Base-by-base conservation (phyloP, 345 rosid species). In the Syzygium grande region DNA sequence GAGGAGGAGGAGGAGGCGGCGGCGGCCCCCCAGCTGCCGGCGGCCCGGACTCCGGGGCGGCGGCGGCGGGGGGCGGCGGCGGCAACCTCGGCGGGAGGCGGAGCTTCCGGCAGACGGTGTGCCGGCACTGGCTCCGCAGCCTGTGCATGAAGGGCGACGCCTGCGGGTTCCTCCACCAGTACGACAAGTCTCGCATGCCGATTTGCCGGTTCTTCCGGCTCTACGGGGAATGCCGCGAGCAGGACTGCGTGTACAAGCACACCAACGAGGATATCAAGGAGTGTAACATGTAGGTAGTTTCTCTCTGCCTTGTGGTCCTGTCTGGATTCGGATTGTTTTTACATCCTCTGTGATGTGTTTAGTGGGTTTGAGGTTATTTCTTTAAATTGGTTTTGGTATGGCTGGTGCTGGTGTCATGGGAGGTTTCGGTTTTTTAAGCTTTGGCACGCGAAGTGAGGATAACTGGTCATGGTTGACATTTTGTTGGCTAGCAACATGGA, bases 81-180 rank as follows among this genome's bases (percentile, higher is more conserved):
- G 89, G 89, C 51, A 85, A 84, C 78, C 89, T 85, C 65, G 52
- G 90, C 0, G 98, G 98, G 27, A 86, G 99, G 85, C 85, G 98
- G 92, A 98, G 99, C 92, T 98, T 95, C 93, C 92, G 99, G 65
- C 99, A 98, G 92, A 98, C 99, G 27, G 99, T 98, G 13, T 98
- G 99, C 89, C 93, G 99, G 89, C 99, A 98, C 92, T 98, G 99
- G 99, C 96, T 98, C 55, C 95, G 99, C 55, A 94, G 99, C 87
- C 95, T 98, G 52, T 98, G 99, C 88, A 97, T 97, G 99, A 98
- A 98, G 90, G 99, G 99, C 51, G 99, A 98, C 84, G 98, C 97
- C 87, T 98, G 99, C 87, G 99, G 98, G 58, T 98, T 98, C 91
- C 98, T 98, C 22, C 99, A 98, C 68, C 99, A 97, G 94, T 98